Percentiles rank a stretch among this genome's conserved stretches.
phyloP scores from a whole-genome alignment of 2,329 filamentous ascomycete species.

The Pestalotiopsis fici region DNA sequence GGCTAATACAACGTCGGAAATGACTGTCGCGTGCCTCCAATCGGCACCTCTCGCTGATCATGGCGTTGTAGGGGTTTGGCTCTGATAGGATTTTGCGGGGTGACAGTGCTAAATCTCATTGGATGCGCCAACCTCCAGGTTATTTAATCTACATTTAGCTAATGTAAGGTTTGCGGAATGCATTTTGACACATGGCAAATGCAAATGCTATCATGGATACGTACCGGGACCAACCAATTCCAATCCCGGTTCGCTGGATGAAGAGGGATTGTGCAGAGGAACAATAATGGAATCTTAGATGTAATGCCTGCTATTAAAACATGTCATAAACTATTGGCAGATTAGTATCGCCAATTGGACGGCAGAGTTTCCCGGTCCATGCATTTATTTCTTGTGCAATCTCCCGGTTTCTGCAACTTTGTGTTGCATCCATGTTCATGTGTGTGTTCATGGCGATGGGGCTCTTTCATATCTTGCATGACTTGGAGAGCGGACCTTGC shows the following conservation, averaged over 20 bases:
- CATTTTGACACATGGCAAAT: slow-evolving; percentile 5
- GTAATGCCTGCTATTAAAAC: not conserved
- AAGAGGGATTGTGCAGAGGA: not conserved
- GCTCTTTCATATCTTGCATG: slow-evolving; percentile 5
- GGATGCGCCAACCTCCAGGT: not conserved
- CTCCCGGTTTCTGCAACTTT: not conserved
- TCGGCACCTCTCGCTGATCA: not conserved
- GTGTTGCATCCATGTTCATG: not conserved
- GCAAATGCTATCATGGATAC: not conserved
- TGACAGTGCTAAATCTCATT: not conserved
- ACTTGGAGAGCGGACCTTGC: not conserved
- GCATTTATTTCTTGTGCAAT: not conserved
- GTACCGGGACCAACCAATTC: not conserved
- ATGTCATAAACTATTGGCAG: not conserved
- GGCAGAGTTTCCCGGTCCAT: not conserved
- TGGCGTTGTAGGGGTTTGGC: not conserved
- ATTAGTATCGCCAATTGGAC: no score
- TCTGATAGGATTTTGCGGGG: not conserved
- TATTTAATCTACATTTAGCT: not conserved
- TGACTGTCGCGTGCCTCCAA: not conserved
- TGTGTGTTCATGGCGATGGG: slow-evolving; percentile 1
- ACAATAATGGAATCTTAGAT: not conserved
- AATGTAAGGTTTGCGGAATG: not conserved
- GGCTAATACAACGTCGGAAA: not conserved
- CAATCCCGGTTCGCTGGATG: not conserved